Evolutionary conservation across 1,284 basidiomycete species (phyloP).

Genomic region (Peniophora sp.): DNA sequence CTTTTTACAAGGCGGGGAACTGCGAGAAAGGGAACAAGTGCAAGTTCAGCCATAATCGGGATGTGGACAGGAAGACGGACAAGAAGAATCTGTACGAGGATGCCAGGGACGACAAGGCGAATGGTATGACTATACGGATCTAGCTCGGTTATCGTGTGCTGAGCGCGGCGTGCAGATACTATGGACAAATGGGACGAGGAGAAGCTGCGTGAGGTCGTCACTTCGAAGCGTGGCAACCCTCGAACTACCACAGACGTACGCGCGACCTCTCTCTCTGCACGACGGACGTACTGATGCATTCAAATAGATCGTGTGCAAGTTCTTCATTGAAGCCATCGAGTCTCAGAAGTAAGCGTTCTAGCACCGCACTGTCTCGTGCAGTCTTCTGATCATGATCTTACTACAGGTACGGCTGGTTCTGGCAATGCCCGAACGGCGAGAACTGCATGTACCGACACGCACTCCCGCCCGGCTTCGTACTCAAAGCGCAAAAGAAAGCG

Average conservation of each 20-base stretch:
- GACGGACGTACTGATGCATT: constrained; percentile 1
- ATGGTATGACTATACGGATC: constrained; percentile 38
- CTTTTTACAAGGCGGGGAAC: constrained; percentile 80
- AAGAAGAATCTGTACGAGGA: constrained; percentile 98
- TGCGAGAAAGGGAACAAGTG: constrained; percentile 91
- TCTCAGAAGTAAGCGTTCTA: constrained; percentile 61
- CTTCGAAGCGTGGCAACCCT: constrained; percentile 88
- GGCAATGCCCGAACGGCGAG: constrained; percentile 85
- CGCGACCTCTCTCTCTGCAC: constrained; percentile 6
- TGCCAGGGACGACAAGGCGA: constrained; percentile 70
- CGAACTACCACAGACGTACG: constrained; percentile 86
- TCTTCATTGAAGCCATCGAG: constrained; percentile 96
- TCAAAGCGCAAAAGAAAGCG: constrained; percentile 88
- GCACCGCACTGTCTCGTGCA: constrained; percentile 13
- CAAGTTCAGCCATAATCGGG: constrained; percentile 91
- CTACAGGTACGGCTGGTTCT: constrained; percentile 83
- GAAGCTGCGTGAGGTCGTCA: constrained; percentile 81
- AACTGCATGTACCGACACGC: constrained; percentile 94
- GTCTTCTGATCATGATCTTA: constrained; percentile 1
- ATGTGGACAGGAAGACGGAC: constrained; percentile 87
- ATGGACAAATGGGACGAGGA: constrained; percentile 99
- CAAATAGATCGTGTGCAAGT: constrained; percentile 89
- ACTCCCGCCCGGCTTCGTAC: constrained; percentile 90
- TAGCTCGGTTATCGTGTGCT: constrained; percentile 5
- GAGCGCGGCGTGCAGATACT: constrained; percentile 52